These are phyloP conservation scores for Backusella tarrabulga DNA, from an alignment of 192 early-diverging fungal genomes.

Conservation along the genomic window DNA sequence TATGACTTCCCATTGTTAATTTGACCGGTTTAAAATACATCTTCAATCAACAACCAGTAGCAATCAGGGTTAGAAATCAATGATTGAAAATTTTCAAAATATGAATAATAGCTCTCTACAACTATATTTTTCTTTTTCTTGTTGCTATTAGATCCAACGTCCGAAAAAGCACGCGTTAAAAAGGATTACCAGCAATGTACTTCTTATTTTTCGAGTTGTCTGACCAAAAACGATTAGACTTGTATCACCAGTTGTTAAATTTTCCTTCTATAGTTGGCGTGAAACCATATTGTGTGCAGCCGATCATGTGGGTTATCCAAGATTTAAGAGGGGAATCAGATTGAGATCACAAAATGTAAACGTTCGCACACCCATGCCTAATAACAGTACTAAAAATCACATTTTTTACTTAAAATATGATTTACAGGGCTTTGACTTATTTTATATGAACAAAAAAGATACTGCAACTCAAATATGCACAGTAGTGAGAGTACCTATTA, in stretches of 20 bases:
- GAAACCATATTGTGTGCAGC: not conserved
- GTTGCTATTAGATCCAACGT: not conserved
- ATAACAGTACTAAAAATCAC: not conserved
- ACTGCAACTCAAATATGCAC: not conserved
- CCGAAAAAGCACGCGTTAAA: not conserved
- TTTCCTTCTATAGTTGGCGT: not conserved
- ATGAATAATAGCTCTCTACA: not conserved
- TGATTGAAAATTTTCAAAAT: not conserved
- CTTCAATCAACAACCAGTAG: not conserved
- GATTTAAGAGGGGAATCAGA: not conserved
- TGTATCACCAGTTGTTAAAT: not conserved
- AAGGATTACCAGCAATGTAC: not conserved
- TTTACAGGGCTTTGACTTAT: too few species aligned
- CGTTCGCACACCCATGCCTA: not conserved
- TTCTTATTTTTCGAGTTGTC: not conserved
- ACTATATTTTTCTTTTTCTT: not conserved
- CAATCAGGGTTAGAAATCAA: not conserved
- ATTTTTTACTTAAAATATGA: too few species aligned
- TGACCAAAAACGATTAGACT: not conserved
- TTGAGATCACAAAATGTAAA: not conserved
- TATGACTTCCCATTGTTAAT: not conserved
- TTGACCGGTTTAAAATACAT: not conserved
- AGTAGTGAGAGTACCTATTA: too few species aligned
- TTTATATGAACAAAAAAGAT: not conserved
- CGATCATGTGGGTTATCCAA: not conserved